Evolutionary conservation across 495 filamentous ascomycete species (phyloP), one percentile per base, ranked within the genome.

Genomic region (Rostrohypoxylon terebratum): DNA sequence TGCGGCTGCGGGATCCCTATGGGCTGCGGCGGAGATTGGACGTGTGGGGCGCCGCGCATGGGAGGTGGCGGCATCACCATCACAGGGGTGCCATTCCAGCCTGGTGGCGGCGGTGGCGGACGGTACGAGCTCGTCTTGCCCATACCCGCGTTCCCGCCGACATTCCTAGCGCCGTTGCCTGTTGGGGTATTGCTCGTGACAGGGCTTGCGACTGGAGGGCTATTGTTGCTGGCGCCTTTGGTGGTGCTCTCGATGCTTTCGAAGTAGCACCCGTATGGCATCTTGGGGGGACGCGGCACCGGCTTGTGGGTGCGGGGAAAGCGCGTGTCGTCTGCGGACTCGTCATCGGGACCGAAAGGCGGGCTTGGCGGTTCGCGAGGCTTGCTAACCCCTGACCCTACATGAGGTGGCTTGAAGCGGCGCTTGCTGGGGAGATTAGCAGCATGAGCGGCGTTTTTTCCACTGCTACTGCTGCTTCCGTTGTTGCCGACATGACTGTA

Each of bases 41-140:
- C 34, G 14, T 28, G 53, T 42, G 50, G 45, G 1, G 25, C 40
- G 20, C 25, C 38, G 48, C 59, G 57, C 45, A 55, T 45, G 13
- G 45, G 66, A 8, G 70, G 66, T 21, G 71, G 70, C 31, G 69
- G 65, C 47, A 44, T 42, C 13, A 54, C 38, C 25, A 10, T 9
- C 34, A 38, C 9, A 10, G 13, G 38, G 11, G 59, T 60, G 2
- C 60, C 61, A 31, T 40, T 31, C 66, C 60, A 66, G 51, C 44
- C 51, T 16, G 67, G 55, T 20, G 68, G 64, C 38, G 64, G 68
- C 42, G 73, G 48, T 33, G 68, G 73, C 38, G 73, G 59, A 16
- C 65, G 61, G 42, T 68, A 62, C 21, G 54, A 60, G 48, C 1
- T 28, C 10, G 48, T 16, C 20, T 8, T 51, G 47, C 45, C 45